Evolutionary conservation across 441 rosid genomes (phyloP).

Genomic region (Corymbia citriodora): DNA sequence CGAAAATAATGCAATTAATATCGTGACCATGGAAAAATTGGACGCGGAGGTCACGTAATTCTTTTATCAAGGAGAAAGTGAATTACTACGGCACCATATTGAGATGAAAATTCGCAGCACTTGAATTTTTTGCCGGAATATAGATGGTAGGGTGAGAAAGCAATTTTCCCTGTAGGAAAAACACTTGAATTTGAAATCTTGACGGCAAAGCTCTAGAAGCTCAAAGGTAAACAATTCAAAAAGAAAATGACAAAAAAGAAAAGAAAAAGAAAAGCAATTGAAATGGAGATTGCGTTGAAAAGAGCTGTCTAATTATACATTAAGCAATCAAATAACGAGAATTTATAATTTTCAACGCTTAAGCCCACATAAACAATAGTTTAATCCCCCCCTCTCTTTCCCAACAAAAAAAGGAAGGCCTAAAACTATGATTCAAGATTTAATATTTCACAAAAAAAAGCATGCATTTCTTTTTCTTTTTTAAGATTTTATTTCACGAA

Average conservation of each 20-base stretch:
- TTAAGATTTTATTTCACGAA: background rate
- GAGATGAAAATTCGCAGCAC: background rate
- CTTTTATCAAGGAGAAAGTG: background rate
- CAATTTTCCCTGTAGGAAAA: background rate
- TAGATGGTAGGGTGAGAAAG: background rate
- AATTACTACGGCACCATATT: background rate
- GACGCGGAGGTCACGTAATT: background rate
- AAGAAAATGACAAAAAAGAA: no score
- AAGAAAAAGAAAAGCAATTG: background rate
- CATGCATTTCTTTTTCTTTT: background rate
- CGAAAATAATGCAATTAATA: accelerated
- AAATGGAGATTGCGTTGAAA: background rate
- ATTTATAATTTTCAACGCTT: no score
- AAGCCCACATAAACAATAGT: no score
- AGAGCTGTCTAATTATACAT: background rate
- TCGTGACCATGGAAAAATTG: no score
- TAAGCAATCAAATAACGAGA: background rate
- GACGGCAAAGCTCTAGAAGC: background rate
- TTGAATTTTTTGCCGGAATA: background rate
- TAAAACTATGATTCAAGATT: background rate
- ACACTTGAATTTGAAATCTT: background rate
- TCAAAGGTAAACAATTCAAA: background rate
- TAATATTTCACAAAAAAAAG: no score
- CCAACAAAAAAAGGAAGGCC: no score
- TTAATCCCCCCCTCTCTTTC: no score